Base-by-base conservation (phyloP, 257 asterid genomes). In the Ophiorrhiza pumila region DNA sequence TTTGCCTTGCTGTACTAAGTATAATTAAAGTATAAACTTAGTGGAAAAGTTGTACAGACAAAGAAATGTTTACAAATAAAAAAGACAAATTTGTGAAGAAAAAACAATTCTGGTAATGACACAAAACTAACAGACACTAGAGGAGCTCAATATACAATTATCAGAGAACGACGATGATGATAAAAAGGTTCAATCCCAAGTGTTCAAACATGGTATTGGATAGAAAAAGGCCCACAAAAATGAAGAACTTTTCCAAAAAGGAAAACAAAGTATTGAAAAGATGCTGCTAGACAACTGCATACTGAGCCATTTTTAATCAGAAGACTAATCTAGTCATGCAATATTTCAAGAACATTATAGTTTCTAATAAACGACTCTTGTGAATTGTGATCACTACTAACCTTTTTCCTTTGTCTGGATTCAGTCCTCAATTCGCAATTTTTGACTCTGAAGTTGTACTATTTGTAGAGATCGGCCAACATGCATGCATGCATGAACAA, bases 21-120 rank as follows among this genome's bases (percentile, higher is more conserved):
- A n/a, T n/a, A n/a, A n/a, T n/a, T n/a, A n/a, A n/a, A n/a, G 34
- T 0, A 4, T 11, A 58, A 10, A 64, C 47, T 13, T 45, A 27
- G 58, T 46, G 43, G 17, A 68, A 68, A 68, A 31, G 72, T 49
- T 31, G 18, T 31, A 2, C n/a, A n/a, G 37, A 67, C 59, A 68
- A 7, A 23, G 45, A 35, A 68, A 68, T 22, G 32, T 17, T 2
- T 23, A 25, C 56, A 9, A 10, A 13, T 11, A 43, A 13, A 41
- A 65, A 65, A 23, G 58, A 45, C 56, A 45, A 8, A 66, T 42
- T 68, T 32, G 39, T 14, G 17, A 45, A 18, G n/a, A 67, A 20
- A 46, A 27, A 31, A 18, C 17, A 31, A 46, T 18, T 18, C 7
- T 34, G 2, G 71, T 47, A 67, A 17, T 3, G 59, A 68, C 59